Base-by-base conservation (phyloP, 1,139 yeast genomes). In the Oligophagozyma castellii region DNA sequence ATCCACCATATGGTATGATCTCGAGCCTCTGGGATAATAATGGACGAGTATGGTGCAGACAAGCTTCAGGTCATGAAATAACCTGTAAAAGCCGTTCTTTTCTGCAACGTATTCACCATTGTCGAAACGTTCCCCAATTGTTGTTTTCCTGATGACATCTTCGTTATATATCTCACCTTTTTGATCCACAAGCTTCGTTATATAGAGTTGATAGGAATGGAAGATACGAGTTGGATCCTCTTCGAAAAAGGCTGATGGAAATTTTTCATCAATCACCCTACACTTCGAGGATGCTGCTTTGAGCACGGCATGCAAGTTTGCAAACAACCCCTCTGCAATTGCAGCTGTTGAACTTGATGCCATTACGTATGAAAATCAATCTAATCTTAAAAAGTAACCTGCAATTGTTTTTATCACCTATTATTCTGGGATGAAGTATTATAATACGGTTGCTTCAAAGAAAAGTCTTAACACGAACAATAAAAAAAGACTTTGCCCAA, bases 31-130 rank as follows among this genome's bases (percentile, higher is more conserved):
- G 14, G 65, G 63, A 32, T 62, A 57, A 29, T 60, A 55, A 21
- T 60, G 58, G 14, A 78, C 61, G 20, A 64, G 56, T 15, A 65
- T 48, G 6, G 72, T 66, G 24, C 76, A 61, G 0, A 78, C 75
- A 12, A 76, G 56, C 42, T 72, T 78, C 35, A 86, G 52, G 51
- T 86, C 96, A 46, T 78, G 89, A 45, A 67, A 81, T 10, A 83
- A 43, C 26, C 56, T 57, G 42, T 73, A 76, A 6, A 74, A 38
- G 2, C 53, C 48, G 31, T 44, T 39, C 11, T 36, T 36, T 5
- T 35, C 58, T 0, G 61, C 44, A 2, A 42, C 42, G 43, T 75
- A 76, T 16, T 53, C 44, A 0, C 54, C 38, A 2, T 39, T 34
- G 3, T 49, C 51, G 30, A 56, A 46, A 32, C 58, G 56, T 5